These are phyloP conservation scores for Serpula lacrymans DNA, from an alignment of 768 basidiomycete genomes.

Conservation along the genomic window DNA sequence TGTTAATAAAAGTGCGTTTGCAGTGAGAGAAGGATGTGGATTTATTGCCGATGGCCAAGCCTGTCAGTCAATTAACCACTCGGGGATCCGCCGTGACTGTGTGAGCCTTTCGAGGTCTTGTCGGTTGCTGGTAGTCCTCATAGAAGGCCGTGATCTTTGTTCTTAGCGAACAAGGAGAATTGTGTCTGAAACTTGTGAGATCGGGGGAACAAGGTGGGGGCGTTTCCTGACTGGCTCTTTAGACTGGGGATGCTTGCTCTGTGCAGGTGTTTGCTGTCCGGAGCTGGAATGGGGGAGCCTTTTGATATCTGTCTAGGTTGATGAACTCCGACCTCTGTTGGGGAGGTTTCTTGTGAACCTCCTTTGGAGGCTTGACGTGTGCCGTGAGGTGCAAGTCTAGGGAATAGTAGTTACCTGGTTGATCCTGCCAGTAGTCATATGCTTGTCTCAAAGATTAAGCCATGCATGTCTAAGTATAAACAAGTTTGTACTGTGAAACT, in stretches of 20 bases:
- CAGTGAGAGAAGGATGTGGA: slow-evolving; percentile 35
- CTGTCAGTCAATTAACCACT: slow-evolving; percentile 31
- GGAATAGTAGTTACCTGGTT: slow-evolving; percentile 71
- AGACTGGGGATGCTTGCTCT: slow-evolving; percentile 10
- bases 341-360: slow-evolving; percentile 51
- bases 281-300: too few species aligned
- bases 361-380: slow-evolving; percentile 70
- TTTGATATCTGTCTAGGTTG: too few species aligned
- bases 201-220: slow-evolving; percentile 42
- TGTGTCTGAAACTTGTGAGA: slow-evolving; percentile 41
- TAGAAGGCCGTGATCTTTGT: slow-evolving; percentile 28
- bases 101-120: slow-evolving; percentile 12
- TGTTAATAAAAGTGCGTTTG: slow-evolving; percentile 25
- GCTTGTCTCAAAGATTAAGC: slow-evolving; percentile 83
- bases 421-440: slow-evolving; percentile 84
- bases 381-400: slow-evolving; percentile 59
- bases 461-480: slow-evolving; percentile 82
- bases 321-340: too few species aligned
- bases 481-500: slow-evolving; percentile 72
- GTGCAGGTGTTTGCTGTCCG: too few species aligned
- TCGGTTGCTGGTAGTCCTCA: slow-evolving; percentile 30
- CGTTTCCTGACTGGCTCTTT: slow-evolving; percentile 18
- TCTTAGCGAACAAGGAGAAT: slow-evolving; percentile 26
- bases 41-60: slow-evolving; percentile 35
- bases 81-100: slow-evolving; percentile 29